A percentile compares a stretch with the other conserved stretches of the same genome.
Conservation (phyloP, 1,284 basidiomycete species). For the Termitomyces sp. region DNA sequence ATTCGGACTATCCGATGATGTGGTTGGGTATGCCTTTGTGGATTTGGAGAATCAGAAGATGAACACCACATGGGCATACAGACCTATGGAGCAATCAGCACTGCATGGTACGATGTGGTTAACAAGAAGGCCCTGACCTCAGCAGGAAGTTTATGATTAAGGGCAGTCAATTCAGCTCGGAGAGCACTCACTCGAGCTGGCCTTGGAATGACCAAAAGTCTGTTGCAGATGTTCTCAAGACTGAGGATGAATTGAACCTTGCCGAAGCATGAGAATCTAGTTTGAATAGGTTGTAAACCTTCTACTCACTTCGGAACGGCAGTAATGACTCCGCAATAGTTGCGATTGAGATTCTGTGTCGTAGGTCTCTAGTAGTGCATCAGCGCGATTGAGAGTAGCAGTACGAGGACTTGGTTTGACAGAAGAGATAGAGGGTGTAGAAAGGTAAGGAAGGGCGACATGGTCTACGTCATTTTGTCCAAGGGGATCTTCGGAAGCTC, state of each 20-base stretch:
- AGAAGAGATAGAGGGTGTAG: slow-evolving; percentile 59
- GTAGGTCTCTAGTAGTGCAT: slow-evolving; percentile 60
- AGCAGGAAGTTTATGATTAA: slow-evolving; percentile 95
- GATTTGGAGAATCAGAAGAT: slow-evolving; percentile 55
- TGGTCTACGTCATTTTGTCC: slow-evolving; percentile 56
- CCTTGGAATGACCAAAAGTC: slow-evolving; percentile 88
- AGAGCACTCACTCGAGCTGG: slow-evolving; percentile 93
- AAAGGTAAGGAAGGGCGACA: slow-evolving; percentile 51
- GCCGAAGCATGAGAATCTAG: not conserved
- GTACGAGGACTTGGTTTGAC: slow-evolving; percentile 41
- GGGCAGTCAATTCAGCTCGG: slow-evolving; percentile 89
- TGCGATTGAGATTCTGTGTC: slow-evolving; percentile 63
- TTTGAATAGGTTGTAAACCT: slow-evolving; percentile 12
- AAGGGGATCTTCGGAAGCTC: slow-evolving; percentile 66
- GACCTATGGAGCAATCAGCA: slow-evolving; percentile 44
- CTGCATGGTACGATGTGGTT: slow-evolving; percentile 5
- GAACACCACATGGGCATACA: slow-evolving; percentile 97
- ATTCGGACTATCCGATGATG: slow-evolving; percentile 97
- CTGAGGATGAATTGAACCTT: slow-evolving; percentile 83
- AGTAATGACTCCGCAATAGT: slow-evolving; percentile 86
- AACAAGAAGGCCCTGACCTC: slow-evolving; percentile 54
- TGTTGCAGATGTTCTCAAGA: slow-evolving; percentile 91
- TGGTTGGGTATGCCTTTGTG: slow-evolving; percentile 46
- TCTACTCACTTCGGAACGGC: slow-evolving; percentile 75
- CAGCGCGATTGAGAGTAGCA: slow-evolving; percentile 42